Base-by-base conservation (phyloP, 2,329 filamentous ascomycete species). In the Mollisiaceae sp. region DNA sequence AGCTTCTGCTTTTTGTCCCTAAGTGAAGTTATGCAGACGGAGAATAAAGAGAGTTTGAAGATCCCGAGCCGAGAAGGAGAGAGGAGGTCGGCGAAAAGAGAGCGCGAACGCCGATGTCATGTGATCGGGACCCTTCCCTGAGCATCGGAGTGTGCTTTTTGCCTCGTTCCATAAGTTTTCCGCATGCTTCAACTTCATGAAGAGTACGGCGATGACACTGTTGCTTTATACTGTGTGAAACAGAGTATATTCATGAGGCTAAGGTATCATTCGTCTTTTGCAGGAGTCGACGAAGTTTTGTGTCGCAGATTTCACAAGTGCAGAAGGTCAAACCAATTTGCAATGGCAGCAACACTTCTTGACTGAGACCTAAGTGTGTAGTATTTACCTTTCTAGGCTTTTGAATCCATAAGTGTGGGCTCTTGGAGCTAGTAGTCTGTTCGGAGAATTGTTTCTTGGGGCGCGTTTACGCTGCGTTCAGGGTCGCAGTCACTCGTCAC, bases 21-120 rank as follows among this genome's bases (percentile, higher is more conserved):
- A 20, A 18, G n/a, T 50, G 45, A 50, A 50, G 45, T 50, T 50
- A n/a, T 50, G 45, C 18, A 50, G n/a, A 50, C 20, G n/a, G 43
- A 12, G 43, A 20, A 45, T 18, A 24, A 22, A 50, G 11, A 50
- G 24, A 15, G 27, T 54, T 35, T 32, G 27, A 32, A 32, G 27
- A 32, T 32, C 27, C 27, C 27, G 27, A 32, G 27, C 27, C 27
- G 27, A 32, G 50, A n/a, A 12, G 1, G 22, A 32, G 50, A 35
- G n/a, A 4, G 15, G 50, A 27, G 9, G 50, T 32, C 50, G 50
- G 50, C 11, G 24, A 18, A 32, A 32, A 12, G 12, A 5, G 8
- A 35, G 14, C 6, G 24, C 50, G 24, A 35, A 11, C 27, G 14
- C 50, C 50, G 50, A 54, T 15, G 24, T 35, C n/a, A 27, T 24